Evolutionary conservation across 768 basidiomycete genomes (phyloP), one percentile per base, ranked within the genome.

Genomic region (Tylopilus sp.): DNA sequence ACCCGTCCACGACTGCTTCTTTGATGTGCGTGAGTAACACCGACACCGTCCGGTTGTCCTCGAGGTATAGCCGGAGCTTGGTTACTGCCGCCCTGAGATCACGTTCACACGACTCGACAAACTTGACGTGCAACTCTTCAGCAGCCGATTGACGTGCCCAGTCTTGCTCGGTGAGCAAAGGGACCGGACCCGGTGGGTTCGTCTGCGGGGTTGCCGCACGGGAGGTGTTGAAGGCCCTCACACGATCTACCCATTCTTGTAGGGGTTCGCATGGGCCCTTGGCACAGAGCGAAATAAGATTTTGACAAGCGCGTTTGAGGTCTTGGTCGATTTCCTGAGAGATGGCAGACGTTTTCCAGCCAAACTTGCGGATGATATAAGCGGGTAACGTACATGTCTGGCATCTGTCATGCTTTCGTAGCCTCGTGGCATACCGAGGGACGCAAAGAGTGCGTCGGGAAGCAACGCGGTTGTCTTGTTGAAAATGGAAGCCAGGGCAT

Each of bases 321-420:
- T 87, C 88, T 44, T 85, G 78, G 71, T 98, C 96, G 59, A 97
- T 87, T 54, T 86, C 87, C 91, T 95, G 67, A n/a, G 34, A 25
- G 30, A 41, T 16, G 49, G 52, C 16, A 43, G 26, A 45, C 28
- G 30, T 25, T 26, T 43, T 45, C 2, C 28, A 17, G 36, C 12
- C 25, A 14, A 29, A 48, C 45, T 38, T 22, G 45, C 21, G 1
- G 12, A 45, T 5, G 12, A n/a, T 28, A 24, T 30, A 24, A 24
- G 24, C 5, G 22, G n/a, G 34, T 1, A 4, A 70, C 78, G 47
- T 62, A 92, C 92, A 48, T 83, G 80, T 73, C 85, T 85, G 7
- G 88, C 86, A 54, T 89, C 87, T 9, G 77, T 74, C 59, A 87
- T 81, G 57, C 76, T 83, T 56, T 85, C 85, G 25, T 79, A 78